Conservation (phyloP, 768 basidiomycete genomes). For the Kwoniella bestiolae region DNA sequence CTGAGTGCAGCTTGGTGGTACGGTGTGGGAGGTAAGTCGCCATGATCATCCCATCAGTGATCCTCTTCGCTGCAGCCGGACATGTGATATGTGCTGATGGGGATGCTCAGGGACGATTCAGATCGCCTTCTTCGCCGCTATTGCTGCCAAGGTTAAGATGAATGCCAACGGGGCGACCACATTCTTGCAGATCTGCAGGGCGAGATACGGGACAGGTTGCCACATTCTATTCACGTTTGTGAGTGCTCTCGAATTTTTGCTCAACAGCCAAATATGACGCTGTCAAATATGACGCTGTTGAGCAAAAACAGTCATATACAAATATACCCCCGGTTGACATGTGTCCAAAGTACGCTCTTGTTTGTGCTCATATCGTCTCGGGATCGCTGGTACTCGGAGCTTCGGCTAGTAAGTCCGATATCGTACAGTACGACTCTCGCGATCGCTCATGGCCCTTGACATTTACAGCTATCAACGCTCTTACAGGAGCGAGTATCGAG, state of each 20-base stretch:
- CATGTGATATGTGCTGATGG: neutral
- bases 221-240: conserved; percentile 56
- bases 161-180: conserved; percentile 68
- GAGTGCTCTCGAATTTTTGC: conserved; percentile 59
- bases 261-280: too few relatives aligned
- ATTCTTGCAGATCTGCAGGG: conserved; percentile 64
- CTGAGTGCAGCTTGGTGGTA: conserved; percentile 36
- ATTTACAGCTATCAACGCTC: conserved; percentile 57
- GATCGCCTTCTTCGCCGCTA: conserved; percentile 62
- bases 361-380: conserved; percentile 64
- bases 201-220: conserved; percentile 42
- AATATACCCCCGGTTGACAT: too few relatives aligned
- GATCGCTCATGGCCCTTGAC: neutral
- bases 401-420: conserved; percentile 54
- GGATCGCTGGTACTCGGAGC: conserved; percentile 64
- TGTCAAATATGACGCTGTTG: too few relatives aligned
- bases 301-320: too few relatives aligned
- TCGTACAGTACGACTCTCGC: too few relatives aligned
- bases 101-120: conserved; percentile 59
- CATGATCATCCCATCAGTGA: too few relatives aligned
- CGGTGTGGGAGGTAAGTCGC: conserved; percentile 30
- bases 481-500: conserved; percentile 62
- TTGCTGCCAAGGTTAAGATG: conserved; percentile 63
- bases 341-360: conserved; percentile 60
- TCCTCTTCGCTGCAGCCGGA: too few relatives aligned